phyloP scores from a whole-genome alignment of 2,329 filamentous ascomycete genomes.

The Verticillium klebahnii region DNA sequence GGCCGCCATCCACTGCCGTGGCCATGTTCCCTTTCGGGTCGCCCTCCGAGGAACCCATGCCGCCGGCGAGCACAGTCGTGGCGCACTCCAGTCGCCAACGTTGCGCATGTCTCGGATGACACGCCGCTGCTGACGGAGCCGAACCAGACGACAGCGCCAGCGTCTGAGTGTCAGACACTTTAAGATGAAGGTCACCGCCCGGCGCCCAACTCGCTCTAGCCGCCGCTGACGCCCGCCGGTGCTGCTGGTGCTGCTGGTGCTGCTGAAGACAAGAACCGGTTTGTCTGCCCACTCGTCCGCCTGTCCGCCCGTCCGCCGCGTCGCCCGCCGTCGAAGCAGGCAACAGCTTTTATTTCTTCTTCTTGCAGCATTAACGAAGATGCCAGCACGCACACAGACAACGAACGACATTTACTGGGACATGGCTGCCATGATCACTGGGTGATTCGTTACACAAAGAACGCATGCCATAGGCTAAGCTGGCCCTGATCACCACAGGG shows the following conservation, averaged over 20 bases:
- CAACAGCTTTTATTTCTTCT: neutral
- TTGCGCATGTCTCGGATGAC: neutral
- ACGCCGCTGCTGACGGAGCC: neutral
- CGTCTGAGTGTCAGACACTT: neutral
- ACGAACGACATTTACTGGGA: neutral
- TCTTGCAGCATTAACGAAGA: neutral
- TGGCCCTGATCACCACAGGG: neutral
- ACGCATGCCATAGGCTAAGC: neutral
- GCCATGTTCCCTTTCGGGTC: neutral
- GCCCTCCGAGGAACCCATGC: neutral
- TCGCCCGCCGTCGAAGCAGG: neutral
- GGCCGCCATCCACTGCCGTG: neutral
- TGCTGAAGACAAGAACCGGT: too few species aligned
- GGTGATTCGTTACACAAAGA: neutral
- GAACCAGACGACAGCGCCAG: neutral
- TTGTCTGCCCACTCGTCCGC: too few species aligned
- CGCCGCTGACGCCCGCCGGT: neutral
- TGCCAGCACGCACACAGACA: neutral
- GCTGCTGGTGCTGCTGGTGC: too few species aligned
- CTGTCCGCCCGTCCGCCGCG: too few species aligned
- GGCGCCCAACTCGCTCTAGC: neutral
- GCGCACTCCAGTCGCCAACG: neutral
- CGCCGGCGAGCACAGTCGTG: neutral
- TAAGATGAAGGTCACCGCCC: neutral
- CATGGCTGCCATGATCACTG: neutral